Conservation (phyloP, 1,284 basidiomycete species). For the Ustilago sp. region DNA sequence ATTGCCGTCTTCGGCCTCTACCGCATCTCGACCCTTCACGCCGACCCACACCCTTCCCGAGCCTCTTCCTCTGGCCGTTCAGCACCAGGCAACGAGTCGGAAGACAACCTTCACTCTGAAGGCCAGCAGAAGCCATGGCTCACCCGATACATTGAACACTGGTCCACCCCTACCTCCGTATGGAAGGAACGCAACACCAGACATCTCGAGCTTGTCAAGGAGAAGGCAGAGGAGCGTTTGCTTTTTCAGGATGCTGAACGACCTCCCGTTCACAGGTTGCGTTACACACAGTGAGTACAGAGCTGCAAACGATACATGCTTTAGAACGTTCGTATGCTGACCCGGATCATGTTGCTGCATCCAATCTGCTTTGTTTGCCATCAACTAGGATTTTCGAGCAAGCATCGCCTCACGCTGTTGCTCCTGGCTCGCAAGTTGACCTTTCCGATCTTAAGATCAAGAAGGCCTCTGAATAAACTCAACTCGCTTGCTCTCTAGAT, state of each 20-base stretch:
- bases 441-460: slow-evolving; percentile 65
- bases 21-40: slow-evolving; percentile 53
- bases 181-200: slow-evolving; percentile 57
- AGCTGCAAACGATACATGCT: background rate
- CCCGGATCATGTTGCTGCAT: background rate
- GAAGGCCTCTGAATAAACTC: slow-evolving; percentile 42
- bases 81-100: slow-evolving; percentile 55
- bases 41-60: slow-evolving; percentile 53
- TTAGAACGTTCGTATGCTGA: background rate
- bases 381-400: slow-evolving; percentile 57
- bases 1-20: slow-evolving; percentile 55
- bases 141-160: slow-evolving; percentile 62
- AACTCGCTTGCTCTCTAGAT: slow-evolving; percentile 3
- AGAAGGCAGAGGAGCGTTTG: slow-evolving; percentile 57
- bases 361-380: background rate
- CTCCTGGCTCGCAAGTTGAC: slow-evolving; percentile 56
- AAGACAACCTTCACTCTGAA: slow-evolving; percentile 49
- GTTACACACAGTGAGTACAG: slow-evolving; percentile 54
- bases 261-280: slow-evolving; percentile 58
- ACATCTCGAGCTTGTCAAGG: slow-evolving; percentile 54
- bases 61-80: slow-evolving; percentile 52
- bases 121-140: slow-evolving; percentile 56
- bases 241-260: slow-evolving; percentile 63
- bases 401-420: slow-evolving; percentile 61
- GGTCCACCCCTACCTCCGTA: slow-evolving; percentile 42